phyloP scores from a whole-genome alignment of 2,329 filamentous ascomycete genomes.

The Calonectria hawksworthii region DNA sequence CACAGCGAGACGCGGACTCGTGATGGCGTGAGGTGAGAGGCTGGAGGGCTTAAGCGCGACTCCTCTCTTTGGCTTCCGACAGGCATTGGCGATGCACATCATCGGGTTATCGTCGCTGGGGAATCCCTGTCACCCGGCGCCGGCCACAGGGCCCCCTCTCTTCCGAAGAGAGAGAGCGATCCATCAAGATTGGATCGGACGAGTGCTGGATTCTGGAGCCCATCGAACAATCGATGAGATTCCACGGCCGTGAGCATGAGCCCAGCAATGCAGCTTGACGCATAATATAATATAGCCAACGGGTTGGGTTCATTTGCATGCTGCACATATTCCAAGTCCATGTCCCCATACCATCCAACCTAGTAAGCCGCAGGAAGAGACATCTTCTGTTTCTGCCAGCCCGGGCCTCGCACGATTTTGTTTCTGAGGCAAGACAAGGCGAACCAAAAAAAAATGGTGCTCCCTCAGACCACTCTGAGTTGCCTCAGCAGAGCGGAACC shows the following conservation, averaged over 20 bases:
- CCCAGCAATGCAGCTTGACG: not conserved
- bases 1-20: not conserved
- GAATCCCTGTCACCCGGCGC: conserved; percentile 20
- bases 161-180: not conserved
- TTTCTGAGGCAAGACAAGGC: not conserved
- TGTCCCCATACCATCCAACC: not conserved
- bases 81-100: conserved; percentile 14
- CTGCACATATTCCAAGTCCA: not conserved
- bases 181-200: conserved; percentile 28
- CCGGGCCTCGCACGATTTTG: not conserved
- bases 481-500: not conserved
- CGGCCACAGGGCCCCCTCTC: not conserved
- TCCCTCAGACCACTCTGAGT: not conserved
- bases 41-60: conserved; percentile 13
- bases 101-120: conserved; percentile 20
- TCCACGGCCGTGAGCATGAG: not conserved
- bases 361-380: not conserved
- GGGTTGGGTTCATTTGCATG: conserved; percentile 5
- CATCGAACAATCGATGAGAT: not conserved
- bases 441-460: not conserved
- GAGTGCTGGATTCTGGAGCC: not conserved
- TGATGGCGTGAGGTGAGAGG: conserved; percentile 13
- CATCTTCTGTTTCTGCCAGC: not conserved
- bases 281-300: not conserved
- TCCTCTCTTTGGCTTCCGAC: conserved; percentile 5